Percentiles rank a stretch among this genome's conserved stretches.
Evolutionary conservation across 495 filamentous ascomycete genomes (phyloP).

Genomic region (Daldinia grandis): DNA sequence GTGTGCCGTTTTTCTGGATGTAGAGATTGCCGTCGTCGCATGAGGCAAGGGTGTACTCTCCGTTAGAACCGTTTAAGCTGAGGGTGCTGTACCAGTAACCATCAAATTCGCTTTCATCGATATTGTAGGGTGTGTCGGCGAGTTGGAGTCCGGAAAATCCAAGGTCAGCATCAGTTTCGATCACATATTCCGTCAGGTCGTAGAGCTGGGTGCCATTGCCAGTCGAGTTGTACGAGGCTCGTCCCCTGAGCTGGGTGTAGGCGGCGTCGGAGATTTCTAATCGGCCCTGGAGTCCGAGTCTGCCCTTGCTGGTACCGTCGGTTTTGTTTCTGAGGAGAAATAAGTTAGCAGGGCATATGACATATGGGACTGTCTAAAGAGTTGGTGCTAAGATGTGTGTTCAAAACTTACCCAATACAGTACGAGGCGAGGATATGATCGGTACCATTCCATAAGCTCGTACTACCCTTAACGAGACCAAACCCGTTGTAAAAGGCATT

Average conservation of each 20-base stretch:
- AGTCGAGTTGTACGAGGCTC: constrained; percentile 1
- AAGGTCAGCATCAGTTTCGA: constrained; percentile 7
- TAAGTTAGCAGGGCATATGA: background rate
- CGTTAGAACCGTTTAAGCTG: constrained; percentile 8
- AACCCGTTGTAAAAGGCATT: constrained; percentile 24
- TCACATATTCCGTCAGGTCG: constrained; percentile 9
- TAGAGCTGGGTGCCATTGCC: constrained; percentile 4
- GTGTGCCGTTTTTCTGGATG: constrained; percentile 26
- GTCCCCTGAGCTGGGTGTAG: constrained; percentile 1
- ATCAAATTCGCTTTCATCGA: constrained; percentile 16
- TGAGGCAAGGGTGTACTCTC: constrained; percentile 19
- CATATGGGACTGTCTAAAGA: no score
- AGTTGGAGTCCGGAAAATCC: constrained; percentile 7
- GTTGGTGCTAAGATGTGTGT: no score
- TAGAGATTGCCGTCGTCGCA: constrained; percentile 39
- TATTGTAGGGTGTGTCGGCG: constrained; percentile 13
- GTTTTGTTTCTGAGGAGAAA: constrained; percentile 10
- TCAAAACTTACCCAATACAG: constrained; percentile 17
- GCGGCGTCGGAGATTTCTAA: constrained; percentile 3
- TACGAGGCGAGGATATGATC: constrained; percentile 27
- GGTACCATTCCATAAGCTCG: constrained; percentile 2
- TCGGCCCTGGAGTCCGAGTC: constrained; percentile 7
- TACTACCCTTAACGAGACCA: constrained; percentile 14
- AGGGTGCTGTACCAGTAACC: constrained; percentile 28
- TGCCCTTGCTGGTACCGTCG: constrained; percentile 7